phyloP scores from a whole-genome alignment of 331 rosid genomes.

The Saraca asoca region DNA sequence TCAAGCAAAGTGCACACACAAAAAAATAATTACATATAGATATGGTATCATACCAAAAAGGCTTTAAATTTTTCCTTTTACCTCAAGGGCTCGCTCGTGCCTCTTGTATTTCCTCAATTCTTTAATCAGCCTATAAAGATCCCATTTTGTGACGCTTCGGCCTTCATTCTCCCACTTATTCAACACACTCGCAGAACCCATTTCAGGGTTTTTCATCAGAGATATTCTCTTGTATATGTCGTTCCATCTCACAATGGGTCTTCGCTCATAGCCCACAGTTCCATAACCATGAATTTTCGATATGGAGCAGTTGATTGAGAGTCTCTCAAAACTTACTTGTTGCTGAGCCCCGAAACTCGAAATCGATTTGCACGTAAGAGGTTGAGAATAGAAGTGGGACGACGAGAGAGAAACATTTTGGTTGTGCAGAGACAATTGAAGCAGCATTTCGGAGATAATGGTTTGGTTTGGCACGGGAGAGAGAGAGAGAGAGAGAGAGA shows the following conservation, averaged over 20 bases:
- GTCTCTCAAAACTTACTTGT: slow-evolving; percentile 18
- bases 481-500: too few species aligned
- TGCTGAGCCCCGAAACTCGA: slow-evolving; percentile 27
- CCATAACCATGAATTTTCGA: slow-evolving; percentile 70
- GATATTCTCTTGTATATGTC: slow-evolving; percentile 64
- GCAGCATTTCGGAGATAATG: slow-evolving; percentile 37
- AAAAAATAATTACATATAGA: too few species aligned
- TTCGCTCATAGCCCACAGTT: slow-evolving; percentile 64
- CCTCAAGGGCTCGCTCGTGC: slow-evolving; percentile 74
- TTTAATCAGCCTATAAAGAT: slow-evolving; percentile 66
- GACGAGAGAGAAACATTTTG: slow-evolving; percentile 54
- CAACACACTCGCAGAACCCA: slow-evolving; percentile 61
- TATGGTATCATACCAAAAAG: too few species aligned
- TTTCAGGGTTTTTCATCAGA: slow-evolving; percentile 53
- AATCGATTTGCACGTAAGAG: slow-evolving; percentile 25
- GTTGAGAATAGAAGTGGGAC: slow-evolving; percentile 41
- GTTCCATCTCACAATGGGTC: slow-evolving; percentile 68
- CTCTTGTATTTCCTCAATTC: slow-evolving; percentile 75
- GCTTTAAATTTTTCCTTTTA: slow-evolving; percentile 23
- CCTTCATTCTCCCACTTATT: slow-evolving; percentile 89
- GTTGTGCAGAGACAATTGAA: slow-evolving; percentile 51
- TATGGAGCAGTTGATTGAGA: slow-evolving; percentile 52
- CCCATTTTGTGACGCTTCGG: slow-evolving; percentile 69
- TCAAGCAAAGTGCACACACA: too few species aligned
- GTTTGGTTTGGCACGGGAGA: too few species aligned